These are phyloP conservation scores for Chaetomiaceae sp. DNA, from an alignment of 2,329 filamentous ascomycete species.

Conservation along the genomic window DNA sequence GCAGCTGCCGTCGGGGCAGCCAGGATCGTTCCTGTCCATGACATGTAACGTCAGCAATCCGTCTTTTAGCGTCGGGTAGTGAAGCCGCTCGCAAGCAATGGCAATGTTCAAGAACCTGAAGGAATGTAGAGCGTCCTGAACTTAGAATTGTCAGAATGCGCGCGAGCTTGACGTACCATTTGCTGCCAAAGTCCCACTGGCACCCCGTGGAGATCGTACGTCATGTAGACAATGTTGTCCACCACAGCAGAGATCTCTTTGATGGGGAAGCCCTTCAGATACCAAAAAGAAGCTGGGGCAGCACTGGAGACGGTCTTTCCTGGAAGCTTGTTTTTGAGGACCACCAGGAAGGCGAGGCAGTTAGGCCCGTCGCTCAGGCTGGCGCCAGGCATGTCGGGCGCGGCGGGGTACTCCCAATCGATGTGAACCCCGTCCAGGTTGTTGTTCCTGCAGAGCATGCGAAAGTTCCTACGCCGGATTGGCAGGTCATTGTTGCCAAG, in stretches of 20 bases:
- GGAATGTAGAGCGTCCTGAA: too few species aligned
- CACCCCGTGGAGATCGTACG: conserved; percentile 33
- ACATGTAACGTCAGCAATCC: too few species aligned
- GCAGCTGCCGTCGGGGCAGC: conserved; percentile 25
- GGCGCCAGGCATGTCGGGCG: conserved; percentile 30
- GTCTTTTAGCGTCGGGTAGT: too few species aligned
- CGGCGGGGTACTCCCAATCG: conserved; percentile 37
- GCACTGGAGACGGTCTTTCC: conserved; percentile 19
- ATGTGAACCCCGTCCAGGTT: conserved; percentile 36
- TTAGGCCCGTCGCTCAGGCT: conserved; percentile 24
- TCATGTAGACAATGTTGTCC: conserved; percentile 34
- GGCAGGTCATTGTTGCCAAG: too few species aligned
- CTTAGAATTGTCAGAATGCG: too few species aligned
- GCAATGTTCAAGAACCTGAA: too few species aligned
- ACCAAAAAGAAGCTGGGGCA: conserved; percentile 27
- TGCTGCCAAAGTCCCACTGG: too few species aligned
- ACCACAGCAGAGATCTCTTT: conserved; percentile 19
- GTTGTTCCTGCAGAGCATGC: too few species aligned
- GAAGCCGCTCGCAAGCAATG: too few species aligned
- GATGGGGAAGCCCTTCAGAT: conserved; percentile 27
- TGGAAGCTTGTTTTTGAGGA: conserved; percentile 11
- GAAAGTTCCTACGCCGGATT: too few species aligned
- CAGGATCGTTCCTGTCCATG: conserved; percentile 25
- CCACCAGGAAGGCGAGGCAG: conserved; percentile 29
- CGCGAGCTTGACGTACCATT: too few species aligned